Conservation (phyloP, 2,329 filamentous ascomycete species). For the Drechslerella dactyloides region DNA sequence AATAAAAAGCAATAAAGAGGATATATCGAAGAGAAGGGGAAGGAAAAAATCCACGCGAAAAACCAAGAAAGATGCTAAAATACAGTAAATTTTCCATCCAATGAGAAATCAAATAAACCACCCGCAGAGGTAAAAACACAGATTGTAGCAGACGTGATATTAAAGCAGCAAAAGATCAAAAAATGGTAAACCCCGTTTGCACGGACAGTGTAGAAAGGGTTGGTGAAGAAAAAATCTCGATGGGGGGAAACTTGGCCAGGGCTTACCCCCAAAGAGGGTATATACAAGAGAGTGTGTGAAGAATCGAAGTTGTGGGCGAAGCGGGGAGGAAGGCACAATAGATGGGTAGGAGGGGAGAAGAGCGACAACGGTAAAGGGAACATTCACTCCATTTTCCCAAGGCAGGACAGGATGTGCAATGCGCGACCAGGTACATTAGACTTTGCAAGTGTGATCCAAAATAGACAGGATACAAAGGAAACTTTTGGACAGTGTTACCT, state of each 20-base stretch:
- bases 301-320: constrained; percentile 11
- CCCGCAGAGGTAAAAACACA: background rate
- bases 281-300: constrained; percentile 31
- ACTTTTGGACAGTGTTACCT: constrained; percentile 47
- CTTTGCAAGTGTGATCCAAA: constrained; percentile 29
- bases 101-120: constrained; percentile 6
- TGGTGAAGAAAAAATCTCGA: constrained; percentile 31
- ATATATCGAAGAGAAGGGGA: constrained; percentile 7
- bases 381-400: background rate
- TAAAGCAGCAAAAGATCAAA: constrained; percentile 24
- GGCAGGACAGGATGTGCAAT: background rate
- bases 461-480: constrained; percentile 45
- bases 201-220: constrained; percentile 21
- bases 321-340: background rate
- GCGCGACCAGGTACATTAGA: constrained; percentile 41
- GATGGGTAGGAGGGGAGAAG: background rate
- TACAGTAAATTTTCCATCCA: constrained; percentile 10
- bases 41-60: no score
- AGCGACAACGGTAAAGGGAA: constrained; percentile 18
- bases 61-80: constrained; percentile 13
- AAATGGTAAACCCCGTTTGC: constrained; percentile 41
- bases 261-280: constrained; percentile 30
- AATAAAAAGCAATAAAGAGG: constrained; percentile 12
- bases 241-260: constrained; percentile 48
- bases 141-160: constrained; percentile 8